phyloP scores from a whole-genome alignment of 306 rosid species.

The Cicer arietinum region DNA sequence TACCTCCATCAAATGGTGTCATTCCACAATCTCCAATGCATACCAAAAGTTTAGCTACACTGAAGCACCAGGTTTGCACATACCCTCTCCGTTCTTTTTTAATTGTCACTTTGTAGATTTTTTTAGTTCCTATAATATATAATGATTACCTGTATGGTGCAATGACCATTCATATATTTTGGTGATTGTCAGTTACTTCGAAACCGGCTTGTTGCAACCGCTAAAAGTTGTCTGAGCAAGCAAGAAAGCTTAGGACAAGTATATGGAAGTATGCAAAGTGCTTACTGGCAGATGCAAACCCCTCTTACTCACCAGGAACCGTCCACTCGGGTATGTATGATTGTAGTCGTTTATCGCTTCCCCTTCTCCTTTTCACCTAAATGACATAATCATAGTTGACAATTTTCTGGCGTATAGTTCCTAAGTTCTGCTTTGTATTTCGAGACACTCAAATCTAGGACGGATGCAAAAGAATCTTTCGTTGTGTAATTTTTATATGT shows the following conservation, averaged over 20 bases:
- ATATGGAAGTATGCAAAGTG: slow-evolving; percentile 75
- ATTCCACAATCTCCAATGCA: slow-evolving; percentile 95
- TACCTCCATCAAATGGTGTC: slow-evolving; percentile 87
- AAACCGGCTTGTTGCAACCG: slow-evolving; percentile 61
- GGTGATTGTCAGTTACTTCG: slow-evolving; percentile 63
- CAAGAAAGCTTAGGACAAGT: slow-evolving; percentile 70
- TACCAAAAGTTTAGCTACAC: slow-evolving; percentile 77
- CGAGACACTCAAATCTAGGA: background rate
- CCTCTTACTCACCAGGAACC: slow-evolving; percentile 65
- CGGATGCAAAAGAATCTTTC: slow-evolving; percentile 10
- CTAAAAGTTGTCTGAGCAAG: slow-evolving; percentile 59
- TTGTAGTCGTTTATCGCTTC: slow-evolving; percentile 20
- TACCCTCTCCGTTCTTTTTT: background rate
- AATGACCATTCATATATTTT: slow-evolving; percentile 7
- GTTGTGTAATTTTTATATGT: background rate
- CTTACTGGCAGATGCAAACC: slow-evolving; percentile 76
- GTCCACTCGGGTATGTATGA: slow-evolving; percentile 54
- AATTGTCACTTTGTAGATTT: too few relatives aligned
- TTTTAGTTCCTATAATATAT: background rate
- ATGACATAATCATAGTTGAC: slow-evolving; percentile 14
- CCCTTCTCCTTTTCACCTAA: slow-evolving; percentile 28
- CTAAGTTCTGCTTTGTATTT: background rate
- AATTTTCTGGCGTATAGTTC: slow-evolving; percentile 2
- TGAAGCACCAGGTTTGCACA: slow-evolving; percentile 73
- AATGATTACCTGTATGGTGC: slow-evolving; percentile 21